These are phyloP conservation scores for Pyrenochaeta sp. DNA, from an alignment of 2,329 filamentous ascomycete species.

Conservation along the genomic window DNA sequence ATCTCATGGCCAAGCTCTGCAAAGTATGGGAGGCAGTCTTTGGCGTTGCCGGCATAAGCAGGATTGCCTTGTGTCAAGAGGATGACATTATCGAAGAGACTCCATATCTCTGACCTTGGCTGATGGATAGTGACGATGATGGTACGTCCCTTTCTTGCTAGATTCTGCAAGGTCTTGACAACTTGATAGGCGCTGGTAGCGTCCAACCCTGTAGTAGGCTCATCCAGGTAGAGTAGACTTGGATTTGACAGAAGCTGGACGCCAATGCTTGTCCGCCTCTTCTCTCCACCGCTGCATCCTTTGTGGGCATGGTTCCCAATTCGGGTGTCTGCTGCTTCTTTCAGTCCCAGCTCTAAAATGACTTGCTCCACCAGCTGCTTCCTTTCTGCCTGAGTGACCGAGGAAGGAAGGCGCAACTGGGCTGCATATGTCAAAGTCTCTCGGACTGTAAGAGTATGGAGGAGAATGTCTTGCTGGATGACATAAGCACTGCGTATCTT, in stretches of 20 bases:
- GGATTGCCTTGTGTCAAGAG: constrained; percentile 72
- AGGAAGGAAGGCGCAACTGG: constrained; percentile 71
- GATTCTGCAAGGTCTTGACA: constrained; percentile 70
- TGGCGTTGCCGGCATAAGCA: constrained; percentile 70
- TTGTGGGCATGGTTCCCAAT: constrained; percentile 76
- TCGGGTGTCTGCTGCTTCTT: constrained; percentile 77
- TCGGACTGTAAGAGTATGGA: constrained; percentile 76
- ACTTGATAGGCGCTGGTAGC: constrained; percentile 79
- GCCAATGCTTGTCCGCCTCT: constrained; percentile 76
- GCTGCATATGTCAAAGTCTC: constrained; percentile 79
- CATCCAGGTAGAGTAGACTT: constrained; percentile 78
- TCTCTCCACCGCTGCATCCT: constrained; percentile 81
- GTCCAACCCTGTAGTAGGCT: constrained; percentile 80
- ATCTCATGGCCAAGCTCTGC: constrained; percentile 65
- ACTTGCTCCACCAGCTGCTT: constrained; percentile 74
- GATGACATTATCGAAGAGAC: constrained; percentile 75
- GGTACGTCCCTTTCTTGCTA: constrained; percentile 73
- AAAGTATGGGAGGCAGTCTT: constrained; percentile 70
- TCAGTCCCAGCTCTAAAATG: constrained; percentile 76
- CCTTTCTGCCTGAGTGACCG: constrained; percentile 66
- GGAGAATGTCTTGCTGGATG: constrained; percentile 77
- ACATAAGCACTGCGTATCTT: constrained; percentile 72
- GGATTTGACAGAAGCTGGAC: constrained; percentile 82
- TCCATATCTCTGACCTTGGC: constrained; percentile 81
- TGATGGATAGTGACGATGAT: constrained; percentile 79